Evolutionary conservation across 768 basidiomycete species (phyloP).

Genomic region (Leccinum uliginosum): DNA sequence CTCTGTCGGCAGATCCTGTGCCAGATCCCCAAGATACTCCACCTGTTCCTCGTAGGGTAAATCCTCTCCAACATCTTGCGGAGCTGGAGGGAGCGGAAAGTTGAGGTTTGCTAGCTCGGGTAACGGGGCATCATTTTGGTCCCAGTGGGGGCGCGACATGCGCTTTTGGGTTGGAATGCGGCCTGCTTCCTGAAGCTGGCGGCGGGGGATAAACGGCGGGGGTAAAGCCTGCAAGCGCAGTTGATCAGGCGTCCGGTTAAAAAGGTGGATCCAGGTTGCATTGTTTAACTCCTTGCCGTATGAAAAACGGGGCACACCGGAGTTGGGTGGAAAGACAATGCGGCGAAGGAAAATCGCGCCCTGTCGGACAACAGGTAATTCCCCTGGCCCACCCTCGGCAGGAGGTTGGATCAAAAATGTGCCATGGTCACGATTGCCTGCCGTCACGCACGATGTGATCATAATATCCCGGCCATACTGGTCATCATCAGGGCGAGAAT

Average conservation of each 20-base stretch:
- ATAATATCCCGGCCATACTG: conserved; percentile 4
- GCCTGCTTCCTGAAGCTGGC: neutral
- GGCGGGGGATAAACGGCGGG: neutral
- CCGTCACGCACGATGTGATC: neutral
- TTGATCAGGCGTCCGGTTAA: neutral
- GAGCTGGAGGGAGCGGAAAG: neutral
- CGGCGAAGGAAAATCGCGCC: neutral
- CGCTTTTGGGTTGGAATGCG: conserved; percentile 1
- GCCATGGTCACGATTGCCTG: neutral
- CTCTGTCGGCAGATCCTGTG: neutral
- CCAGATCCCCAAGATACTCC: neutral
- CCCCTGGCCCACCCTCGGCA: neutral
- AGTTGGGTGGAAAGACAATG: neutral
- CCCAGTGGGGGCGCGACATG: neutral
- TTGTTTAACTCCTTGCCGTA: neutral
- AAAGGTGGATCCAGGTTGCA: neutral
- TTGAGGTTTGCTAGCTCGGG: neutral
- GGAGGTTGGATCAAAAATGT: conserved; percentile 1
- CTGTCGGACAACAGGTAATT: conserved; percentile 1
- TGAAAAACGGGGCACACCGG: neutral
- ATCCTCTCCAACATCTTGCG: neutral
- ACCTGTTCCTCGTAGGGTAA: conserved; percentile 2
- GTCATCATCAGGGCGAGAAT: conserved; percentile 3
- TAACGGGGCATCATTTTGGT: neutral
- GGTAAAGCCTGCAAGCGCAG: neutral